phyloP scores from a whole-genome alignment of 768 basidiomycete species.

The Pleurotus pulmonarius region DNA sequence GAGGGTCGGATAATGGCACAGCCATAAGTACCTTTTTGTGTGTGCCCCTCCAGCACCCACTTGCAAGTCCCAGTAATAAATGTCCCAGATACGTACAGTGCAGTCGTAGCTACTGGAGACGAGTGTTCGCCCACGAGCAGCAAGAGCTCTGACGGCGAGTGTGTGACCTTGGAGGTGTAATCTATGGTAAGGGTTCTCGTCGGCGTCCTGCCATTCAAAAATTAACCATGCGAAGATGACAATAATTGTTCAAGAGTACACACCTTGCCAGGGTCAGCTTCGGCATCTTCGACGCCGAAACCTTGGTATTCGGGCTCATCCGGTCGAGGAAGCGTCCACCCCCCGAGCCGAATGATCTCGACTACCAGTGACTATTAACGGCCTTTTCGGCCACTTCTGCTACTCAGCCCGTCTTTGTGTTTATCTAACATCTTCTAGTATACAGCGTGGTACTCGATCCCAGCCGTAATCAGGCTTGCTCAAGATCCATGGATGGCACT shows the following conservation, averaged over 20 bases:
- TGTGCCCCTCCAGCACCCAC: no score
- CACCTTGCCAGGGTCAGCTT: constrained; percentile 50
- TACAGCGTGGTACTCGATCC: constrained; percentile 94
- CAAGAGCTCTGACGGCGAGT: no score
- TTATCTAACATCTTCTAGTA: constrained; percentile 43
- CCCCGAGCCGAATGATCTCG: constrained; percentile 64
- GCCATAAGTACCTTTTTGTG: constrained; percentile 72
- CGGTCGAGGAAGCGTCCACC: constrained; percentile 53
- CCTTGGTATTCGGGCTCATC: constrained; percentile 75
- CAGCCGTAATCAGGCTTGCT: constrained; percentile 84
- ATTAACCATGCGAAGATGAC: not conserved
- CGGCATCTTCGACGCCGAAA: constrained; percentile 56
- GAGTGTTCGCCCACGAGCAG: no score
- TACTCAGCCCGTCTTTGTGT: not conserved
- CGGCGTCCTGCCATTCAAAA: constrained; percentile 42
- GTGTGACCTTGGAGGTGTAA: constrained; percentile 85
- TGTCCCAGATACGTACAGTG: no score
- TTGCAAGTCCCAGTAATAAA: no score
- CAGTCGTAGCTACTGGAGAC: no score
- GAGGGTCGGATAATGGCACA: constrained; percentile 55
- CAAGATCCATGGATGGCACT: constrained; percentile 97
- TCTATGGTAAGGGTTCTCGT: constrained; percentile 86
- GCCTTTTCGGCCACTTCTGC: constrained; percentile 68
- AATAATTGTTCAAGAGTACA: constrained; percentile 23
- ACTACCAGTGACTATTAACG: constrained; percentile 72